phyloP scores from a whole-genome alignment of 768 basidiomycete genomes.

The Gloeophyllum trabeum region DNA sequence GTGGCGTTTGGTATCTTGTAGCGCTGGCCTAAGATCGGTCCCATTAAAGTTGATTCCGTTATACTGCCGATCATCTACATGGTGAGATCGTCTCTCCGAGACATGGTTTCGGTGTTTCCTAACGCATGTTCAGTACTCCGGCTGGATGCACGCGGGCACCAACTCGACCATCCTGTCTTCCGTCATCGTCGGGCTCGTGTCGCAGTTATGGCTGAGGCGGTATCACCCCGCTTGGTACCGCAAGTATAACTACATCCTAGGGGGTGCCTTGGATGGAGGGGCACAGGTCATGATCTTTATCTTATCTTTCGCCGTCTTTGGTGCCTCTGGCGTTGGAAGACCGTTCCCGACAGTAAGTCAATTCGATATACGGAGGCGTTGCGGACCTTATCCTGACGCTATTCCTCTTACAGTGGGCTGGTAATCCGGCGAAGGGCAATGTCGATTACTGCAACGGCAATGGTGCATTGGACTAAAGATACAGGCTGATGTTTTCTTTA shows the following conservation, averaged over 20 bases:
- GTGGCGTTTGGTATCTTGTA: constrained; percentile 10
- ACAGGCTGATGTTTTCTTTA: too few species aligned
- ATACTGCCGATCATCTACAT: constrained; percentile 47
- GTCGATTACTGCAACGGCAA: constrained; percentile 53
- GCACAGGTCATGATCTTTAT: constrained; percentile 57
- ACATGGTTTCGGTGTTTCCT: constrained; percentile 6
- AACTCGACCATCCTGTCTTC: constrained; percentile 29
- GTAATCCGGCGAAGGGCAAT: constrained; percentile 40
- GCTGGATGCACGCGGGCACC: constrained; percentile 36
- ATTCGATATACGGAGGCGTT: neutral
- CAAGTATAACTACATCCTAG: constrained; percentile 55
- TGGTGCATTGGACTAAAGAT: constrained; percentile 32
- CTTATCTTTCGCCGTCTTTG: constrained; percentile 54
- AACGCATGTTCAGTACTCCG: too few species aligned
- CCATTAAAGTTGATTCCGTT: constrained; percentile 34
- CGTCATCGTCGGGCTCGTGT: constrained; percentile 40
- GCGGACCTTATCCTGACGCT: constrained; percentile 1
- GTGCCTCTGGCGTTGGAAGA: constrained; percentile 35
- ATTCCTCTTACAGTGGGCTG: constrained; percentile 27
- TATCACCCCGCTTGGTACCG: constrained; percentile 58
- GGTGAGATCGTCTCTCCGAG: constrained; percentile 15
- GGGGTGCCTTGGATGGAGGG: constrained; percentile 56
- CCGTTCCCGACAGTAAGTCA: constrained; percentile 31
- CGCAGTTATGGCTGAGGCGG: constrained; percentile 48
- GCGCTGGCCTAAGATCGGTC: constrained; percentile 46